Evolutionary conservation across 1,284 basidiomycete species (phyloP), one percentile per base, ranked within the genome.

Genomic region (Cryptococcus sp.): DNA sequence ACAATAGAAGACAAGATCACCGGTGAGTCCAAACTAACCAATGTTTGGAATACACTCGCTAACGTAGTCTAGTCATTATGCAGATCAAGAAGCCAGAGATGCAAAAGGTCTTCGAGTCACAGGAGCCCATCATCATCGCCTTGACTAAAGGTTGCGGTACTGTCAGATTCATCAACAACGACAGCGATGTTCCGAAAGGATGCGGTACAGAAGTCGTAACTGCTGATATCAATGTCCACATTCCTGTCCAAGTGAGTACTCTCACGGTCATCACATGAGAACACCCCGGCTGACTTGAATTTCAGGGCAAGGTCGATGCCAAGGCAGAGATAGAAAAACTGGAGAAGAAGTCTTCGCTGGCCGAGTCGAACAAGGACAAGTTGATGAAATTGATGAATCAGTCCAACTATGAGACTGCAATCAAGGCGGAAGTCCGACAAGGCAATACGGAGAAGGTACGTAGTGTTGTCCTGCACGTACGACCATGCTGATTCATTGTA

Each of bases 101-200:
- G 59, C 83, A 81, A 1, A 68, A 76, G 6, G 79, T 94, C 32
- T 84, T 97, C 65, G 79, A 84, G 63, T 80, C 83, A 0, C 90
- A 96, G 70, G 71, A 82, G 1, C 76, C 84, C 0, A 92, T 93
- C 10, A 88, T 96, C 58, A 78, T 84, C 14, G 83, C 90, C 10
- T 81, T 99, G 47, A 90, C 87, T 63, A 98, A 98, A 79, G 92
- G 92, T 23, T 89, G 90, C 77, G 89, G 89, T 66, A 82, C 79
- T 49, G 83, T 86, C 36, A 78, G 79, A 48, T 82, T 91, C 49
- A 81, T 90, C 31, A 76, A 81, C 23, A 74, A 80, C 30, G 68
- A 81, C 31, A 70, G 73, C 23, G 79, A 82, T 14, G 82, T 98
- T 44, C 93, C 94, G 0, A 80, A 83, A 2, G 96, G 95, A 13